Evolutionary conservation across 768 basidiomycete species (phyloP).

Genomic region (Brasilioporus rufonigricans): DNA sequence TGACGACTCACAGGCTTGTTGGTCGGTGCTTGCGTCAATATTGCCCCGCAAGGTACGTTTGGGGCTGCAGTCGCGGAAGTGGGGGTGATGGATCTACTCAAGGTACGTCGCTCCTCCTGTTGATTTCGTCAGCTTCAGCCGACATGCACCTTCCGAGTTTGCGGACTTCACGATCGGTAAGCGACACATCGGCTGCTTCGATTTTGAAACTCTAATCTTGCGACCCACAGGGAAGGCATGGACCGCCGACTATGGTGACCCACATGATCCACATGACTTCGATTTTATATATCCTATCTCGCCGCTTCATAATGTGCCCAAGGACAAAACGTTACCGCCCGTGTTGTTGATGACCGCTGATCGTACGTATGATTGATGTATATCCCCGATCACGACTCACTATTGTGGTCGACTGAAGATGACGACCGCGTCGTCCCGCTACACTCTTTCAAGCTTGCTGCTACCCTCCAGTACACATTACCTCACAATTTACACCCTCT

Average conservation of each 20-base stretch:
- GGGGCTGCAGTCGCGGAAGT: constrained; percentile 82
- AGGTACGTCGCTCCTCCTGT: constrained; percentile 39
- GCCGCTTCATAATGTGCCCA: constrained; percentile 76
- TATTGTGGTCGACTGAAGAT: constrained; percentile 39
- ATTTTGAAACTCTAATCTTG: constrained; percentile 7
- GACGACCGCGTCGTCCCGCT: constrained; percentile 86
- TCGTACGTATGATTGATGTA: constrained; percentile 46
- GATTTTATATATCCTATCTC: constrained; percentile 83
- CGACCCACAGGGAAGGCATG: constrained; percentile 58
- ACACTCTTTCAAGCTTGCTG: constrained; percentile 82
- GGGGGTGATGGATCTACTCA: constrained; percentile 77
- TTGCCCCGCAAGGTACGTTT: constrained; percentile 70
- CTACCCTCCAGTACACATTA: constrained; percentile 66
- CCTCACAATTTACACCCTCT: constrained; percentile 71
- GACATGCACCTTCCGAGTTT: constrained; percentile 43
- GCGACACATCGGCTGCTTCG: constrained; percentile 1
- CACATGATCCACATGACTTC: constrained; percentile 72
- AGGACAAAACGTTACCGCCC: constrained; percentile 59
- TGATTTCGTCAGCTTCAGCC: background rate
- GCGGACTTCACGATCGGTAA: constrained; percentile 73
- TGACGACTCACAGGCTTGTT: constrained; percentile 52
- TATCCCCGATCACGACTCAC: constrained; percentile 1
- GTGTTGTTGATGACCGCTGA: constrained; percentile 79
- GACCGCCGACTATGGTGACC: constrained; percentile 77
- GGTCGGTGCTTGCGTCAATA: constrained; percentile 82